phyloP scores from a whole-genome alignment of 306 rosid species.

The Cotoneaster glaucophyllus region DNA sequence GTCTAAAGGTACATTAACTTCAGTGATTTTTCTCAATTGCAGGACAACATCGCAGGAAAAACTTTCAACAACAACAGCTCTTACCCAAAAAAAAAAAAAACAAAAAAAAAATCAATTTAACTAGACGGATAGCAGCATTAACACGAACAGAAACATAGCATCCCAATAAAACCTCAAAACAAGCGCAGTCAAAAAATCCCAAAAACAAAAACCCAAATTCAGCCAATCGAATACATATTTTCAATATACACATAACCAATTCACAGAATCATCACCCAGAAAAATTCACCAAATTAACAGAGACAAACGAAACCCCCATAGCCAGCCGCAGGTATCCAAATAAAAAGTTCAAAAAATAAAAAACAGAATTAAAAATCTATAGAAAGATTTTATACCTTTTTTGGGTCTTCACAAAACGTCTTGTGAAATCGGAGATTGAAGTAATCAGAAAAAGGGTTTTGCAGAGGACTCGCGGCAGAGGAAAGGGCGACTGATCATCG shows the following conservation, averaged over 20 bases:
- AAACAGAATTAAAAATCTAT: background rate
- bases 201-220: background rate
- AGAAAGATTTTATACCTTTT: background rate
- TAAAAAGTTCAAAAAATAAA: background rate
- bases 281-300: background rate
- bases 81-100: background rate
- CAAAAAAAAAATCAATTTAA: background rate
- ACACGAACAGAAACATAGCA: background rate
- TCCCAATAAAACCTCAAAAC: background rate
- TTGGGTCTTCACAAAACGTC: background rate
- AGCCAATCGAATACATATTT: background rate
- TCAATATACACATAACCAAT: background rate
- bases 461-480: background rate
- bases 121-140: background rate
- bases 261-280: background rate
- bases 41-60: background rate
- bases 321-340: background rate
- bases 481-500: background rate
- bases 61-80: background rate
- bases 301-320: background rate
- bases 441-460: background rate
- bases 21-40: background rate
- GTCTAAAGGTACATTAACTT: background rate
- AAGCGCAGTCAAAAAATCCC: background rate
- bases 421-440: background rate